Base-by-base conservation (phyloP, 2,329 filamentous ascomycete species). In the Trichoderma atrobrunneum region DNA sequence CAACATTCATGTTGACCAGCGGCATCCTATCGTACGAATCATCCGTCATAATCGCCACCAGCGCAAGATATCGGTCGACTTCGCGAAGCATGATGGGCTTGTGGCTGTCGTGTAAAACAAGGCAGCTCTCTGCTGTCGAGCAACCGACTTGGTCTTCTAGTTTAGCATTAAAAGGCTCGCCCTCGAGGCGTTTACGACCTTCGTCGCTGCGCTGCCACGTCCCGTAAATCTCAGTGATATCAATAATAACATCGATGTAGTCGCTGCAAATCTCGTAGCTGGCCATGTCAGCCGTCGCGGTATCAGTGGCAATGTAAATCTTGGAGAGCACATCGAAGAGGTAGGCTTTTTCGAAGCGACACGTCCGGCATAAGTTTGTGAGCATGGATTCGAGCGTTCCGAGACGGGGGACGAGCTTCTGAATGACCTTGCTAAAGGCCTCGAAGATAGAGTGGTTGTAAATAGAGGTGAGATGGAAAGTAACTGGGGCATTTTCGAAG, bases 391-490 rank as follows among this genome's bases (percentile, higher is more conserved):
- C 96, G 71, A 99, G 89, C 30, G 95, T 97, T 7, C 94, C 93
- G 8, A 99, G 88, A 74, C 97, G 93, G 0, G 96, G 95, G 66
- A 99, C 95, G 34, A 99, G 88, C 81, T 98, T 98, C 82, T 99
- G 96, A 75, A 99, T 97, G 74, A 99, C 95, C 82, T 98, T 98
- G 84, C 92, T 95, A 81, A 99, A 98, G 64, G 96, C 96, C 82
- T 99, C 96, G 80, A 98, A 99, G 79, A 97, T 97, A 78, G 93
- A 97, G 83, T 98, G 95, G 81, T 99, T 96, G 86, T 98, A 99
- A 80, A 99, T 99, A 79, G 93, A 97, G 16, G 96, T 99, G 72
- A 97, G 90, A 81, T 99, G 95, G 83, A 97, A 99, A 72, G 92
- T 95, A 74, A 99, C 93, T 1, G 94, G 93, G 1, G 94, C 93